A percentile compares a stretch with the other conserved stretches of the same genome.
These are phyloP conservation scores for Salix brachista DNA, from an alignment of 345 rosid genomes.

Conservation along the genomic window DNA sequence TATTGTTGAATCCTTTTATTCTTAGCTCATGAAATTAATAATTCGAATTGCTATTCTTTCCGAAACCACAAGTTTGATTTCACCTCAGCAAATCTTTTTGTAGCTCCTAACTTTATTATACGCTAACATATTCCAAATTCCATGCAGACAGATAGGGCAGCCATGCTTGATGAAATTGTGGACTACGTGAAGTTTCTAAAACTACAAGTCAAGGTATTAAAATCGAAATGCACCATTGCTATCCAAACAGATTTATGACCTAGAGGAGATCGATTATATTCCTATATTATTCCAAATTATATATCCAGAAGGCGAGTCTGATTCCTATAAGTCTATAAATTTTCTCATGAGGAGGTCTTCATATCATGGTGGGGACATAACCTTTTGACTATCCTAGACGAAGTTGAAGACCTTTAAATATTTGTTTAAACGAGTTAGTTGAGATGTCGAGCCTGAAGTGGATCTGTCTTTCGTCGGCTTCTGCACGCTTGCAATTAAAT, in stretches of 20 bases:
- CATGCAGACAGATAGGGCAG: constrained; percentile 70
- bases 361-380: constrained; percentile 33
- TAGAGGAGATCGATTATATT: background rate
- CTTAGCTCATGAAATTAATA: background rate
- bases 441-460: constrained; percentile 24
- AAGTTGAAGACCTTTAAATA: constrained; percentile 15
- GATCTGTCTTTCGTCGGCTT: constrained; percentile 23
- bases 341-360: constrained; percentile 13
- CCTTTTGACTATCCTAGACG: constrained; percentile 24
- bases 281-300: background rate
- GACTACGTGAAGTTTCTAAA: constrained; percentile 80
- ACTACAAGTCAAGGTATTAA: constrained; percentile 73
- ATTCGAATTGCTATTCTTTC: background rate
- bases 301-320: constrained; percentile 7
- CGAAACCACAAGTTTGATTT: background rate
- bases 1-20: background rate
- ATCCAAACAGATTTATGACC: background rate
- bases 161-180: constrained; percentile 77
- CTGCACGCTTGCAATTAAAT: constrained; percentile 9
- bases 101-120: background rate
- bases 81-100: background rate
- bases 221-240: background rate
- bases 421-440: constrained; percentile 28
- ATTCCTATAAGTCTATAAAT: constrained; percentile 7
- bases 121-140: constrained; percentile 5